Percentiles rank a stretch among this genome's conserved stretches.
phyloP scores from a whole-genome alignment of 2,329 filamentous ascomycete species.

The Fusarium virguliforme region DNA sequence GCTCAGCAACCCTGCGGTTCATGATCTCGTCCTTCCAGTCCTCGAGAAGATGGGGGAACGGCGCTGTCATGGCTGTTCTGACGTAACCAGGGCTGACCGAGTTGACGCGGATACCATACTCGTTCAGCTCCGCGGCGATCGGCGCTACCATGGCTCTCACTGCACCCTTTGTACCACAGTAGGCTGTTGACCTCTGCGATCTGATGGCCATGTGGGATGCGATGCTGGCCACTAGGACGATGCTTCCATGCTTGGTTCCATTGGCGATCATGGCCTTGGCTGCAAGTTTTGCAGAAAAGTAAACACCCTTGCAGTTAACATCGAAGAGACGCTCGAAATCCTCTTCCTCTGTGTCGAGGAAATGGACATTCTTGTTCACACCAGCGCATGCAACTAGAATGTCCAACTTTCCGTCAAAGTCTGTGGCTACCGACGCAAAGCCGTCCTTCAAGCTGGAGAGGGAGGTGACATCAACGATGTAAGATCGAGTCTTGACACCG shows the following conservation, averaged over 20 bases:
- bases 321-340: conserved; percentile 76
- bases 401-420: conserved; percentile 67
- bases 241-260: conserved; percentile 66
- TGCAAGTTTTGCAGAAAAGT: conserved; percentile 68
- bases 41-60: conserved; percentile 64
- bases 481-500: conserved; percentile 59
- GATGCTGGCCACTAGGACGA: conserved; percentile 69
- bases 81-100: conserved; percentile 64
- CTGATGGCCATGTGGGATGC: conserved; percentile 67
- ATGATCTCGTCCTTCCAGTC: conserved; percentile 67
- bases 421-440: conserved; percentile 62
- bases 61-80: conserved; percentile 62
- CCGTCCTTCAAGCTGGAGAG: conserved; percentile 67
- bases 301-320: conserved; percentile 78
- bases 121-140: conserved; percentile 48
- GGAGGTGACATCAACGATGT: conserved; percentile 67
- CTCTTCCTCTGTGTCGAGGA: conserved; percentile 72
- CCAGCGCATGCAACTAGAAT: conserved; percentile 73
- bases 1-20: conserved; percentile 63
- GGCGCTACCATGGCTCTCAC: conserved; percentile 49
- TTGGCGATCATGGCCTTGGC: conserved; percentile 68
- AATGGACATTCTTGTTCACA: conserved; percentile 71
- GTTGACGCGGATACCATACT: conserved; percentile 64
- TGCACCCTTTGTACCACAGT: conserved; percentile 50
- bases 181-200: conserved; percentile 61